phyloP scores from a whole-genome alignment of 345 rosid genomes.

The Sisymbrium irio region DNA sequence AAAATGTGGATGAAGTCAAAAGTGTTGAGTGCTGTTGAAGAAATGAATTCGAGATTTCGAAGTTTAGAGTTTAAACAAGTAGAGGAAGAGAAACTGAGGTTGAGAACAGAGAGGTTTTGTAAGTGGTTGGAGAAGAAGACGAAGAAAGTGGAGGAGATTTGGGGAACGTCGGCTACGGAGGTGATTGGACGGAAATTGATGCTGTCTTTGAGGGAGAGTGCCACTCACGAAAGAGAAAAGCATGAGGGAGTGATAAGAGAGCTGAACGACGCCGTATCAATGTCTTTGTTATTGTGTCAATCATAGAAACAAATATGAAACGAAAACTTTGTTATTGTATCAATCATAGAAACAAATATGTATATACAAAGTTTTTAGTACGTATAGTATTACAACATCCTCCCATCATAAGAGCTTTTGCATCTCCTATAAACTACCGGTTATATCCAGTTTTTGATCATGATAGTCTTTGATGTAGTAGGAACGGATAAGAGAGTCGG shows the following conservation, averaged over 20 bases:
- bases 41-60: conserved; percentile 27
- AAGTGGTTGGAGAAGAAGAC: conserved; percentile 23
- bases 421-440: too few species aligned
- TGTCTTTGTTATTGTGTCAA: neutral
- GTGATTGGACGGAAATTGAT: conserved; percentile 12
- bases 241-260: conserved; percentile 27
- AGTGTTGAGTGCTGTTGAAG: conserved; percentile 33
- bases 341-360: conserved; percentile 9
- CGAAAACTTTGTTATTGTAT: neutral
- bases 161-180: neutral
- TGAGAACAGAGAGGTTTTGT: conserved; percentile 20
- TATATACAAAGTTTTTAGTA: too few species aligned
- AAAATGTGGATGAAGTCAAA: conserved; percentile 26
- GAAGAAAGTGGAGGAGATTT: conserved; percentile 6
- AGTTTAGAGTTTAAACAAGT: conserved; percentile 35
- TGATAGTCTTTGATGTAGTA: too few species aligned
- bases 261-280: conserved; percentile 29
- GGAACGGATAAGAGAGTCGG: too few species aligned
- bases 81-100: conserved; percentile 35
- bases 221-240: conserved; percentile 22
- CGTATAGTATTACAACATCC: too few species aligned
- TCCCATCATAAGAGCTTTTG: too few species aligned
- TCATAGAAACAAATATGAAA: conserved; percentile 5
- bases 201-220: conserved; percentile 14
- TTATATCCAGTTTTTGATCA: too few species aligned